These are phyloP conservation scores for Podospora bellae-mahoneyi DNA, from an alignment of 495 filamentous ascomycete species.

Conservation along the genomic window DNA sequence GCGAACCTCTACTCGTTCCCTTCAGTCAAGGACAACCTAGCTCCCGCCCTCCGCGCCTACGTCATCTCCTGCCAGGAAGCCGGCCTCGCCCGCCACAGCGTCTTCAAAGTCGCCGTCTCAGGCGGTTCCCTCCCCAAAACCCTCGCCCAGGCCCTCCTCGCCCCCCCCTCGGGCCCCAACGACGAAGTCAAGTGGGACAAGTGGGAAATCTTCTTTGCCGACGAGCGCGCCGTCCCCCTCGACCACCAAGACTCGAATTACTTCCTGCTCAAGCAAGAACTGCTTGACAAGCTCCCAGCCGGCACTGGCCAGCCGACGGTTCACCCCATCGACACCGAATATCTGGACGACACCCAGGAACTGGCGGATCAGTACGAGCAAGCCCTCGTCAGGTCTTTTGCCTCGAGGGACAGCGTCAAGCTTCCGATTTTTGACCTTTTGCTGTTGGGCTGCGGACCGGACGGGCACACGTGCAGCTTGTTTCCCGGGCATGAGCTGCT, in stretches of 20 bases:
- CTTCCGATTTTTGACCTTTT: slow-evolving; percentile 92
- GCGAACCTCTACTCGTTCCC: slow-evolving; percentile 84
- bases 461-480: slow-evolving; percentile 94
- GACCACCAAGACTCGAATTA: slow-evolving; percentile 94
- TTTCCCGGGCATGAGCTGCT: slow-evolving; percentile 88
- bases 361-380: slow-evolving; percentile 93
- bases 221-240: slow-evolving; percentile 91
- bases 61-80: slow-evolving; percentile 74
- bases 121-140: slow-evolving; percentile 89
- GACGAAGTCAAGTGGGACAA: slow-evolving; percentile 70
- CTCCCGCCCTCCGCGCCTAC: slow-evolving; percentile 71
- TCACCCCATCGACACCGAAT: slow-evolving; percentile 68
- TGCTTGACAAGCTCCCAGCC: slow-evolving; percentile 80
- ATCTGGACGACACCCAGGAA: slow-evolving; percentile 81
- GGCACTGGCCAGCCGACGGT: slow-evolving; percentile 63
- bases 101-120: slow-evolving; percentile 89
- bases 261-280: slow-evolving; percentile 74
- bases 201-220: slow-evolving; percentile 98
- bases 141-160: slow-evolving; percentile 74
- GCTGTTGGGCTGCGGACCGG: slow-evolving; percentile 87
- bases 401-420: slow-evolving; percentile 80
- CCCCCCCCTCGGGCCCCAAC: slow-evolving; percentile 57
- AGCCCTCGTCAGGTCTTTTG: slow-evolving; percentile 75
- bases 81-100: slow-evolving; percentile 71
- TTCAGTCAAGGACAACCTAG: slow-evolving; percentile 58